These are phyloP conservation scores for Coemansia pectinata DNA, from an alignment of 192 early-diverging fungal genomes.

Conservation along the genomic window DNA sequence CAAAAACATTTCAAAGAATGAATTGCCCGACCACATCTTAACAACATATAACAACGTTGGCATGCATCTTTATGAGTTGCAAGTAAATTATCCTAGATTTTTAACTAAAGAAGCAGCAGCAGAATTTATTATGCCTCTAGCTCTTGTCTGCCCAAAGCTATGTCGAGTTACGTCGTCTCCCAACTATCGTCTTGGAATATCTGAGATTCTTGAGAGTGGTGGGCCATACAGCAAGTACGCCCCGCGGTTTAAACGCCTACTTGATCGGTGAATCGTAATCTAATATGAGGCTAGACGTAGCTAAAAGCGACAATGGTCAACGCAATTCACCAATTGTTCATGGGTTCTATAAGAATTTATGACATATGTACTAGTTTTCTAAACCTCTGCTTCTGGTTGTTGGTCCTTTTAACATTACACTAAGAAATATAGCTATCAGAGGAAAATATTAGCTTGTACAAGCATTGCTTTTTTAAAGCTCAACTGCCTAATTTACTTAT, in stretches of 20 bases:
- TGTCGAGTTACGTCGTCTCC: neutral
- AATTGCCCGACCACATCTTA: neutral
- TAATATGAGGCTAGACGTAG: too few species aligned
- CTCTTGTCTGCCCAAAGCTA: neutral
- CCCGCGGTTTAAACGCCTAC: neutral
- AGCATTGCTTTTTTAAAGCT: too few species aligned
- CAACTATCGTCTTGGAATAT: neutral
- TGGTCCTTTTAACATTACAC: too few species aligned
- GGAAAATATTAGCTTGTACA: too few species aligned
- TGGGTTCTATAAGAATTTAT: too few species aligned
- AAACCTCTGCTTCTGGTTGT: too few species aligned
- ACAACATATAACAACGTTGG: neutral
- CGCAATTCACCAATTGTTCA: too few species aligned
- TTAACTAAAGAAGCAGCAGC: neutral
- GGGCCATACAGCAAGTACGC: conserved; percentile 3
- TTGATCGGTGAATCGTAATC: neutral
- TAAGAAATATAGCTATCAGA: too few species aligned
- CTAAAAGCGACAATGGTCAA: too few species aligned
- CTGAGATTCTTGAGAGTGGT: neutral
- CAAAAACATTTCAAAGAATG: neutral
- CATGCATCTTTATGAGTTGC: neutral
- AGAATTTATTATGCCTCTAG: neutral
- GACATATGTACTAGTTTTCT: too few species aligned
- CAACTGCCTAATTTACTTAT: too few species aligned
- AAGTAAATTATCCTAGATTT: neutral